Percentiles rank a stretch among this genome's conserved stretches.
Evolutionary conservation across 352 stramenopile species (phyloP).

Genomic region (Globisporangium irregulare): DNA sequence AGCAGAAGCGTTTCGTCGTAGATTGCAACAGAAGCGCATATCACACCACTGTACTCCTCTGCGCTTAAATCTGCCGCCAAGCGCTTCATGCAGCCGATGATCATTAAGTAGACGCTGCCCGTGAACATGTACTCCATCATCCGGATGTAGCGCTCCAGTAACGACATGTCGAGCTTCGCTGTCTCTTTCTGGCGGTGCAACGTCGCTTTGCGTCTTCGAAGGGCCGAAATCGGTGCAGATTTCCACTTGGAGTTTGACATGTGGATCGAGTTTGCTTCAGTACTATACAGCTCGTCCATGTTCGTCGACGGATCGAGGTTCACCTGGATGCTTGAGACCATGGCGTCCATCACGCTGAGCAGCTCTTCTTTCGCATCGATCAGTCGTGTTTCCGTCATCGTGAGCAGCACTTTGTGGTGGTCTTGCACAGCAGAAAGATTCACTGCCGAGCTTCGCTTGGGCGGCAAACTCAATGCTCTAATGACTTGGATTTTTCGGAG

Average conservation of each 20-base stretch:
- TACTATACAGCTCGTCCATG: conserved; percentile 48
- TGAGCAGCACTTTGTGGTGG: conserved; percentile 39
- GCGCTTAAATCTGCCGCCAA: conserved; percentile 31
- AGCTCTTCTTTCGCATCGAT: conserved; percentile 68
- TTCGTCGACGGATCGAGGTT: conserved; percentile 38
- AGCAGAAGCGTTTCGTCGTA: conserved; percentile 35
- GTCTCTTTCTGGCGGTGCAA: conserved; percentile 40
- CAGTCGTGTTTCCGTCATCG: conserved; percentile 45
- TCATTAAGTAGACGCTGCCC: conserved; percentile 66
- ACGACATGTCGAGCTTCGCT: conserved; percentile 38
- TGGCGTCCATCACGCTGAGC: conserved; percentile 40
- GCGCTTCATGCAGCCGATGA: conserved; percentile 38
- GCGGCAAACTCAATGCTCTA: conserved; percentile 34
- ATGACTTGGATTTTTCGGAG: conserved; percentile 45
- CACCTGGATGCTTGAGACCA: conserved; percentile 46
- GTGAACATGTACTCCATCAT: conserved; percentile 74
- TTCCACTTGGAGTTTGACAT: conserved; percentile 57
- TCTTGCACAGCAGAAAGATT: conserved; percentile 39
- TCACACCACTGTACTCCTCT: conserved; percentile 37
- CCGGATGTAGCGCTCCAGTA: conserved; percentile 51
- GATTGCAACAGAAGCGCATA: conserved; percentile 54
- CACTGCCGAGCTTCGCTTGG: conserved; percentile 26
- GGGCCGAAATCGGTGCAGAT: conserved; percentile 47
- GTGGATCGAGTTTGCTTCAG: conserved; percentile 41
- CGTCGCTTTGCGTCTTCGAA: conserved; percentile 31